Evolutionary conservation across 2,329 filamentous ascomycete genomes (phyloP).

Genomic region (Anisogramma anomala): DNA sequence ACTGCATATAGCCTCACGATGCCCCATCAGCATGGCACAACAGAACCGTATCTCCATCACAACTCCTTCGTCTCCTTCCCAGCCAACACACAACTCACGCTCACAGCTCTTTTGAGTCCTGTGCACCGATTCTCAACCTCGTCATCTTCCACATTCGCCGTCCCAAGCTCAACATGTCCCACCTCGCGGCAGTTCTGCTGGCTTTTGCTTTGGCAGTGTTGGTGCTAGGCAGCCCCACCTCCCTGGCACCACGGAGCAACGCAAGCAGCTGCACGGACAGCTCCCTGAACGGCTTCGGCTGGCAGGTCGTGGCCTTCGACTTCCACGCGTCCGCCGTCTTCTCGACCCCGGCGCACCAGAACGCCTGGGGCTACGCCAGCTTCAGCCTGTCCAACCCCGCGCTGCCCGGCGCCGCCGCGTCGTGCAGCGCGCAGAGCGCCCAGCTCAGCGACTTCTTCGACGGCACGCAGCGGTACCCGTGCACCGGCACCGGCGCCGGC

Average conservation of each 20-base stretch:
- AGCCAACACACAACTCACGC: no score
- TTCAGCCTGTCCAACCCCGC: slow-evolving; percentile 40
- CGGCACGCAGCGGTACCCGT: slow-evolving; percentile 33
- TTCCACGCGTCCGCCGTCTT: slow-evolving; percentile 39
- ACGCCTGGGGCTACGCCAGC: slow-evolving; percentile 33
- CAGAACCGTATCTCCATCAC: no score
- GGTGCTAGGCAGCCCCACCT: slow-evolving; percentile 15
- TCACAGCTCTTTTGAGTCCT: not conserved
- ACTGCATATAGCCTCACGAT: no score
- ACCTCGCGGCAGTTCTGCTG: not conserved
- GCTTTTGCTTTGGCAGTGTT: not conserved
- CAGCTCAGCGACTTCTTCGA: slow-evolving; percentile 39
- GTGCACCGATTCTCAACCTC: not conserved
- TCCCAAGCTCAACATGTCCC: slow-evolving; percentile 1
- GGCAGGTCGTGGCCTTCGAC: slow-evolving; percentile 33
- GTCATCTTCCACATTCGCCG: not conserved
- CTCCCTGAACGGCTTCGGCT: slow-evolving; percentile 26
- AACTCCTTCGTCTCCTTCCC: no score
- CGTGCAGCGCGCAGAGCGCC: slow-evolving; percentile 31
- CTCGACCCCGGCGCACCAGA: slow-evolving; percentile 40
- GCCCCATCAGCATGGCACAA: no score
- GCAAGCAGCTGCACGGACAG: slow-evolving; percentile 22
- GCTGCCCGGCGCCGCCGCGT: slow-evolving; percentile 23
- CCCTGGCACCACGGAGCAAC: slow-evolving; percentile 14
- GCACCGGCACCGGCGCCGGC: slow-evolving; percentile 23